Evolutionary conservation across 192 early-diverging fungal genomes (phyloP).

Genomic region (Coemansia sp.): DNA sequence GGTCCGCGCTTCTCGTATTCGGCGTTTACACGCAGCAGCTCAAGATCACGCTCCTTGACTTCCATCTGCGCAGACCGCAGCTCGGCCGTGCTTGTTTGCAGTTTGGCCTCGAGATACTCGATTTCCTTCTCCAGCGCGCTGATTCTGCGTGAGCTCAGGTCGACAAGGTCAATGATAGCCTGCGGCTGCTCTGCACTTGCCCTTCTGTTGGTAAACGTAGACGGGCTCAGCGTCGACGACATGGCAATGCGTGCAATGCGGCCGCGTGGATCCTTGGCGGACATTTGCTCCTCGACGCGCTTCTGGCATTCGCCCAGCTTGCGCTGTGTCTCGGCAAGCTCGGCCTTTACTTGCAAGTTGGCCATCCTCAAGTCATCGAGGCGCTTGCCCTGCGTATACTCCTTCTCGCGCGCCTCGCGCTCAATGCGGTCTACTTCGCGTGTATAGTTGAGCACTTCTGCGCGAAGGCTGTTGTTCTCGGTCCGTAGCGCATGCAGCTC

Average conservation of each 20-base stretch:
- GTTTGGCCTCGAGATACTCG: slow-evolving; percentile 31
- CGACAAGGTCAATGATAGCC: slow-evolving; percentile 42
- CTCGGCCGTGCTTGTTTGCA: slow-evolving; percentile 10
- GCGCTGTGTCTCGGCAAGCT: slow-evolving; percentile 21
- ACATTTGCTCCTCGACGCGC: slow-evolving; percentile 20
- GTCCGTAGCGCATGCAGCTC: slow-evolving; percentile 38
- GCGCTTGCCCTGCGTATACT: slow-evolving; percentile 19
- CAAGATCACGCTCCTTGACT: slow-evolving; percentile 46
- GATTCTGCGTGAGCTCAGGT: slow-evolving; percentile 44
- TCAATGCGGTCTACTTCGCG: slow-evolving; percentile 29
- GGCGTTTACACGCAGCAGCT: slow-evolving; percentile 38
- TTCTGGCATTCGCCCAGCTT: slow-evolving; percentile 30
- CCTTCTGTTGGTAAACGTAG: neutral
- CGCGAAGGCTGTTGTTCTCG: slow-evolving; percentile 48
- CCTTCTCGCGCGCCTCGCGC: slow-evolving; percentile 29
- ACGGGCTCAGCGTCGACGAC: neutral
- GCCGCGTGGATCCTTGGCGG: slow-evolving; percentile 25
- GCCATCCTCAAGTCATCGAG: slow-evolving; percentile 40
- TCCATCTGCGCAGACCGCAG: slow-evolving; percentile 35
- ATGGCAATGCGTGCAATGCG: slow-evolving; percentile 28
- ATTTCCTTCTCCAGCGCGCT: slow-evolving; percentile 47
- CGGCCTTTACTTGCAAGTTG: slow-evolving; percentile 33
- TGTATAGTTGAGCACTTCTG: slow-evolving; percentile 38
- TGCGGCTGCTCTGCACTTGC: slow-evolving; percentile 8
- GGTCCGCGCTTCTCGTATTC: slow-evolving; percentile 17